phyloP scores from a whole-genome alignment of 2,329 filamentous ascomycete species.

The Fusarium pseudoanthophilum region DNA sequence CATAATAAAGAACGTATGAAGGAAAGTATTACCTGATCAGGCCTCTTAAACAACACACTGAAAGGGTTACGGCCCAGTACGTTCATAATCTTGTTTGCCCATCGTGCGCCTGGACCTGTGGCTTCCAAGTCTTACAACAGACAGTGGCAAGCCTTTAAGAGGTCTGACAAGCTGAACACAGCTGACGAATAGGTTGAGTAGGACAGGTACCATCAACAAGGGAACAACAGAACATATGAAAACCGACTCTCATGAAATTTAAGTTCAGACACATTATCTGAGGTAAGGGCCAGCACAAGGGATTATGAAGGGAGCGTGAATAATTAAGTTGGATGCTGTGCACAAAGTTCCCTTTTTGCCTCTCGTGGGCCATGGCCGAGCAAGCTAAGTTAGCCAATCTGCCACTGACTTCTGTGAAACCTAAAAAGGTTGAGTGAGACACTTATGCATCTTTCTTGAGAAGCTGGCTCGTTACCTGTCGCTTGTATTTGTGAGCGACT shows the following conservation, averaged over 20 bases:
- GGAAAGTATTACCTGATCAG: background rate
- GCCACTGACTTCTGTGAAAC: background rate
- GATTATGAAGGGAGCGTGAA: slow-evolving; percentile 15
- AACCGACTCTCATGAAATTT: background rate
- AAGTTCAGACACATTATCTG: background rate
- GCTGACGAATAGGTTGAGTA: slow-evolving; percentile 3
- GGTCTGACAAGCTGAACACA: slow-evolving; percentile 9
- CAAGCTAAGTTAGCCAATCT: slow-evolving; percentile 1
- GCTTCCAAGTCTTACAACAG: slow-evolving; percentile 32
- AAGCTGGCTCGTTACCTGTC: slow-evolving; percentile 3
- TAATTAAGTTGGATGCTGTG: slow-evolving; percentile 10
- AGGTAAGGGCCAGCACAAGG: slow-evolving; percentile 25
- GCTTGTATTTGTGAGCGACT: slow-evolving; percentile 17
- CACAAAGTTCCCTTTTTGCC: slow-evolving; percentile 22
- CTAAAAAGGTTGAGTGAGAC: slow-evolving; percentile 27
- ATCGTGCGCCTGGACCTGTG: background rate
- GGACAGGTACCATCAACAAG: slow-evolving; percentile 3
- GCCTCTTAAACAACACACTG: background rate
- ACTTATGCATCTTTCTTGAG: slow-evolving; percentile 14
- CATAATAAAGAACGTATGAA: background rate
- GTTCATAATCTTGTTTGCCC: background rate
- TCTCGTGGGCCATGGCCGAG: slow-evolving; percentile 4
- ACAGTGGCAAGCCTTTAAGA: slow-evolving; percentile 23
- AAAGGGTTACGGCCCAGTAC: background rate
- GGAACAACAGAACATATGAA: background rate